Base-by-base conservation (phyloP, 2,329 filamentous ascomycete species). In the Zopfia rhizophila region DNA sequence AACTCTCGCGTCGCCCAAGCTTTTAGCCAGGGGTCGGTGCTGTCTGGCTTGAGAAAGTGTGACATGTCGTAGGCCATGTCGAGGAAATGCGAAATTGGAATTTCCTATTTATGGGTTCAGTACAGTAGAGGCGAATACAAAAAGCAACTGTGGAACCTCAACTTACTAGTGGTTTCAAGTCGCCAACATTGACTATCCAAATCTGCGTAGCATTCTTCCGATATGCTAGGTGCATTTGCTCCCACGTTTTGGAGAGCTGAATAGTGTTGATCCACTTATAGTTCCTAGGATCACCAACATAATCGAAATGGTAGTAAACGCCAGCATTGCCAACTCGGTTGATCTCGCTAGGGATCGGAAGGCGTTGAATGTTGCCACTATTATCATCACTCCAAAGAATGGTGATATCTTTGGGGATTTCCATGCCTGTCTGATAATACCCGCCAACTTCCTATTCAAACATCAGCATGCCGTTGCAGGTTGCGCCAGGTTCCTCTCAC, bases 351-450 rank as follows among this genome's bases (percentile, higher is more conserved):
- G 65, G 68, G 10, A 82, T 64, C 2, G 85, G 85, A 17, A 88
- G 70, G 11, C 85, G 75, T 38, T 83, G 76, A 21, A 85, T 76
- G 61, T 86, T 84, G 3, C 84, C 85, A 73, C 76, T 85, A 67
- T 87, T 88, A 66, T 88, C 85, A 60, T 88, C 85, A 1, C 83
- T 76, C 79, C 83, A 88, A 4, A 88, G 74, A 21, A 88, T 73
- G 1, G 84, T 88, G 13, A 88, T 79, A 53, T 87, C 81, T 18
- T 88, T 84, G 0, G 85, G 66, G 65, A 86, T 76, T 1, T 72
- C 71, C 51, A 89, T 75, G 2, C 86, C 86, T 8, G 80, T 73
- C 25, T 85, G 80, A 39, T 85, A 82, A 63, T 89, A 89, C 0
- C 80, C 79, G 66, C 85, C 83, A 4, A 89, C 85, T 61, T 89